These are phyloP conservation scores for Syncephalis plumigaleata DNA, from an alignment of 371 early-diverging fungal species.

Conservation along the genomic window DNA sequence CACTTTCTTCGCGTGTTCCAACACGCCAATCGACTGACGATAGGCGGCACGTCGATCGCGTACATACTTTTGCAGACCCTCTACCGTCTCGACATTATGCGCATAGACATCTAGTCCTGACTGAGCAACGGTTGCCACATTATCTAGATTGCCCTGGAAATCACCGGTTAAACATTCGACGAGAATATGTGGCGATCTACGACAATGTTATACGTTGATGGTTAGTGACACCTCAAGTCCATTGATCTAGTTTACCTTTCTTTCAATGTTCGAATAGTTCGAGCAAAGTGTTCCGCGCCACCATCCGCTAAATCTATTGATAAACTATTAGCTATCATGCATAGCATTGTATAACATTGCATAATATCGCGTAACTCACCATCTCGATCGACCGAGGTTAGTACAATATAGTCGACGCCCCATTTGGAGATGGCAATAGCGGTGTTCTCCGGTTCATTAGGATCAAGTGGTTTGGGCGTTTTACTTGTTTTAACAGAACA, in stretches of 20 bases:
- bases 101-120: constrained; percentile 96
- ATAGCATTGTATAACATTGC: neutral
- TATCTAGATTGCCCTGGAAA: constrained; percentile 64
- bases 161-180: constrained; percentile 96
- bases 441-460: constrained; percentile 86
- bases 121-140: constrained; percentile 62
- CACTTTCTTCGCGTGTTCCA: constrained; percentile 71
- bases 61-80: constrained; percentile 73
- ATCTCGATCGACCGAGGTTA: constrained; percentile 96
- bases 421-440: constrained; percentile 88
- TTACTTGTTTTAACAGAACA: constrained; percentile 95
- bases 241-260: constrained; percentile 35
- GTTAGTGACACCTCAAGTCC: neutral
- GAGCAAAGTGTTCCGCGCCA: constrained; percentile 88
- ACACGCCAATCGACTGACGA: constrained; percentile 76
- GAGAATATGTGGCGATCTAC: constrained; percentile 76
- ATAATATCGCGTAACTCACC: constrained; percentile 16
- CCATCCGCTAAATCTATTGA: constrained; percentile 69
- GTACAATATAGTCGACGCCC: constrained; percentile 94
- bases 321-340: neutral
- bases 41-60: constrained; percentile 91
- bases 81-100: constrained; percentile 96
- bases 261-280: constrained; percentile 76
- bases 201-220: constrained; percentile 3
- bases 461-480: constrained; percentile 74